Percentiles rank a stretch among this genome's conserved stretches.
Conservation (phyloP, 225 moss, liverwort and hornwort genomes). For the Antitrichia curtipendula region DNA sequence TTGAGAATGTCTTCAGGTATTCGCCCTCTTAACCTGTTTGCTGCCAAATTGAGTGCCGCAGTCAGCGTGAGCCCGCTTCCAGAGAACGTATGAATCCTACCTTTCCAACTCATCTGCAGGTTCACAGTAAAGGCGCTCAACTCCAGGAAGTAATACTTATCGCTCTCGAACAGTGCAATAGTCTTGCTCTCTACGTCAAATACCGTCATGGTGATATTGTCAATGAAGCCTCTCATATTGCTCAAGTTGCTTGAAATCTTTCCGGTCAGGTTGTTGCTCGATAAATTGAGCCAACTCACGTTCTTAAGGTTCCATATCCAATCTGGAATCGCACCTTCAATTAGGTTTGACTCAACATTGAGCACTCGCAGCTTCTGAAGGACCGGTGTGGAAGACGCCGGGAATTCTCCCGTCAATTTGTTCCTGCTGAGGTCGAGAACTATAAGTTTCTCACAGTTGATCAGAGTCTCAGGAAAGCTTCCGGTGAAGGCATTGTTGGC, state of each 20-base stretch:
- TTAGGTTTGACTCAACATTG: neutral
- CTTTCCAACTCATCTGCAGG: neutral
- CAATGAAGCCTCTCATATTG: constrained; percentile 2
- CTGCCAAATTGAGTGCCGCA: neutral
- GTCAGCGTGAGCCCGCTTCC: neutral
- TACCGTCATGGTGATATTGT: neutral
- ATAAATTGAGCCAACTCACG: neutral
- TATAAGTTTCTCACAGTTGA: neutral
- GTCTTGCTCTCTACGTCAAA: neutral
- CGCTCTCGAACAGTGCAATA: neutral
- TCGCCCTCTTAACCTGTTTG: neutral
- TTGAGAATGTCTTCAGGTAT: neutral
- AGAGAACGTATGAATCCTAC: neutral
- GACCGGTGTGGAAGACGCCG: neutral
- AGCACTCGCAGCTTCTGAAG: constrained; percentile 10
- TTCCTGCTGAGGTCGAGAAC: constrained; percentile 10
- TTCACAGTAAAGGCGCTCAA: neutral
- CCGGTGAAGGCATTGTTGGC: neutral
- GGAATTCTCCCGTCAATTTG: neutral
- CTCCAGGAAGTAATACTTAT: neutral
- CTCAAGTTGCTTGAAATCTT: neutral
- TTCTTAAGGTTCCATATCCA: constrained; percentile 10
- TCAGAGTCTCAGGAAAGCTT: neutral
- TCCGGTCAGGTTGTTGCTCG: constrained; percentile 1
- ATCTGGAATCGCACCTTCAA: neutral